Evolutionary conservation across 176 grass and related monocot genomes (phyloP), one percentile per base, ranked within the genome.

Genomic region (Saccharum spontaneum): DNA sequence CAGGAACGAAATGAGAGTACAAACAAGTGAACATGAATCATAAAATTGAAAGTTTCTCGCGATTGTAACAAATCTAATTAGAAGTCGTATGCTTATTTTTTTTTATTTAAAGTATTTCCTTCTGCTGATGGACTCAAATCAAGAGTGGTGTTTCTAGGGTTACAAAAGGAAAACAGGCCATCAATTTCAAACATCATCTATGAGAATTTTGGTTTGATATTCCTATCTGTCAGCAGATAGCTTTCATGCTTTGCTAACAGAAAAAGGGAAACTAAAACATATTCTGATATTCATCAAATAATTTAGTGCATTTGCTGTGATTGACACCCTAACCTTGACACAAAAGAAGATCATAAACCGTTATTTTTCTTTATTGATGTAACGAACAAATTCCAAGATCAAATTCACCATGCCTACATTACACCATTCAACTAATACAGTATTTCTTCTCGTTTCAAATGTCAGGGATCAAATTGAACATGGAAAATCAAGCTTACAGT

Each of bases 401-500:
- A 85, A 89, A 78, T 48, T 38, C 13, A 84, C 36, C 13, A 14
- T 33, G 50, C 59, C 46, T 48, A 48, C 15, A 61, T 45, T 74
- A 36, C 5, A 18, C 23, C 4, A 43, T 45, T 72, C 36, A 74
- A 83, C 10, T 79, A 74, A 7, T 49, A 36, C 45, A 24, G 16
- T 64, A 57, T 66, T 78, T 79, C 18, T 79, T 57, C 37, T 40
- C 81, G 67, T 45, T 74, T 67, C 33, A 79, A 77, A 74, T 73
- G 22, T 60, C 55, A 60, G 8, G 26, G 7, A 84, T 59, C 69
- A 80, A 75, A 48, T 61, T 48, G 40, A 88, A 90, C 43, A 77
- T 73, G 43, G 39, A 61, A 82, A 78, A 22, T 63, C 72, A 64
- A 85, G 91, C 96, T 98, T 83, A 98, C 96, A 98, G 67, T 86